Evolutionary conservation across 1,139 yeast genomes (phyloP), one percentile per base, ranked within the genome.

Genomic region (Hanseniaspora sp.): DNA sequence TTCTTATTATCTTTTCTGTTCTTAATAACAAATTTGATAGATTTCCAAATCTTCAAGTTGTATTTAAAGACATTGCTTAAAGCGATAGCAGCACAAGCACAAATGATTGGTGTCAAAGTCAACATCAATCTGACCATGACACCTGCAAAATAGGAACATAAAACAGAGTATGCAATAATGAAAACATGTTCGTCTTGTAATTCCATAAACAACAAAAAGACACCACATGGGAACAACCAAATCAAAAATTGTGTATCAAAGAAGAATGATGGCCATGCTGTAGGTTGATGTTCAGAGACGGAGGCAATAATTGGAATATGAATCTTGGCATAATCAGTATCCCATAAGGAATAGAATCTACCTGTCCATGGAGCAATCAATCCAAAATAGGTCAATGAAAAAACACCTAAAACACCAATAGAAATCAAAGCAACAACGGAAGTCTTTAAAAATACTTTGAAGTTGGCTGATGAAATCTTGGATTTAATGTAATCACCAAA

Each of bases 281-380:
- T 92, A 57, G 99, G 99, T 74, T 94, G 99, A 74, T 94, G 99
- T 72, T 94, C 99, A 13, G 96, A 86, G 52, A 94, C 99, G 2
- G 97, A 90, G 1, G 98, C 98, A 70, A 94, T 94, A 67, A 94
- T 94, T 53, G 99, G 99, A 64, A 94, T 94, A 68, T 94, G 98
- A 61, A 92, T 86, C 74, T 88, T 92, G 59, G 99, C 99, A 65
- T 94, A 94, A 67, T 79, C 85, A 5, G 98, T 92, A 69, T 94
- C 98, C 98, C 98, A 94, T 61, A 94, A 74, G 5, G 97, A 90
- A 72, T 94, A 94, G 74, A 94, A 94, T 70, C 99, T 84, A 60
- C 99, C 99, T 28, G 96, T 88, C 98, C 98, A 94, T 56, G 99
- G 99, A 46, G 98, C 97, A 69, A 94, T 92, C 70, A 84, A 81